These are phyloP conservation scores for Saposhnikovia divaricata DNA, from an alignment of 129 eudicot genomes.

Conservation along the genomic window DNA sequence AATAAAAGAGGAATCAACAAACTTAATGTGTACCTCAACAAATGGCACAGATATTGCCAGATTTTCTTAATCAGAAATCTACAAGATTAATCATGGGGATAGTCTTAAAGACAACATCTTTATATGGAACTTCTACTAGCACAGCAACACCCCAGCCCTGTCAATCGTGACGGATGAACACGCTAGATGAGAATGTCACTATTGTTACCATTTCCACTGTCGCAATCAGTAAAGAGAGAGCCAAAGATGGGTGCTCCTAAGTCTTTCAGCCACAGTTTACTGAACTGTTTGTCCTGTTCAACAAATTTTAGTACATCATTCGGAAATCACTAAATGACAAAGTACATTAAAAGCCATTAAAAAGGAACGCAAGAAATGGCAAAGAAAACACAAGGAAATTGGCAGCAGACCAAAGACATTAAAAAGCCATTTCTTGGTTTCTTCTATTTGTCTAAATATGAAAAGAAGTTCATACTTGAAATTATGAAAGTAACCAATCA, in stretches of 20 bases:
- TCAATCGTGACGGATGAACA: background rate
- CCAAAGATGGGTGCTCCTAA: conserved; percentile 86
- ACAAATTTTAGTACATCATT: background rate
- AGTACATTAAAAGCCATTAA: background rate
- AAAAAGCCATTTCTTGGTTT: background rate
- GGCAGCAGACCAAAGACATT: background rate
- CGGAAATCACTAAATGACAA: background rate
- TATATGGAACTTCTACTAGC: too few relatives aligned
- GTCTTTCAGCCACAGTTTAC: conserved; percentile 60
- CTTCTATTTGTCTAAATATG: background rate
- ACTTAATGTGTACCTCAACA: conserved; percentile 35
- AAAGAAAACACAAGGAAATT: background rate
- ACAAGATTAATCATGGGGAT: too few relatives aligned
- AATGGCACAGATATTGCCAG: conserved; percentile 16
- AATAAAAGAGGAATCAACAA: background rate
- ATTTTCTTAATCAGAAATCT: background rate
- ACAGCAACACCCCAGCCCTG: too few relatives aligned
- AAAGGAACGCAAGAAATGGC: background rate
- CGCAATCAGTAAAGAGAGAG: conserved; percentile 50
- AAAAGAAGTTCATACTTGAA: background rate
- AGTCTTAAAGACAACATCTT: too few relatives aligned
- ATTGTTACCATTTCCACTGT: conserved; percentile 45
- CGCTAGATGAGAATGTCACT: background rate
- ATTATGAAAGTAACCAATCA: background rate
- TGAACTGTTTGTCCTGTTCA: conserved; percentile 43